Evolutionary conservation across 1,284 basidiomycete genomes (phyloP).

Genomic region (Leccinum subfulvum): DNA sequence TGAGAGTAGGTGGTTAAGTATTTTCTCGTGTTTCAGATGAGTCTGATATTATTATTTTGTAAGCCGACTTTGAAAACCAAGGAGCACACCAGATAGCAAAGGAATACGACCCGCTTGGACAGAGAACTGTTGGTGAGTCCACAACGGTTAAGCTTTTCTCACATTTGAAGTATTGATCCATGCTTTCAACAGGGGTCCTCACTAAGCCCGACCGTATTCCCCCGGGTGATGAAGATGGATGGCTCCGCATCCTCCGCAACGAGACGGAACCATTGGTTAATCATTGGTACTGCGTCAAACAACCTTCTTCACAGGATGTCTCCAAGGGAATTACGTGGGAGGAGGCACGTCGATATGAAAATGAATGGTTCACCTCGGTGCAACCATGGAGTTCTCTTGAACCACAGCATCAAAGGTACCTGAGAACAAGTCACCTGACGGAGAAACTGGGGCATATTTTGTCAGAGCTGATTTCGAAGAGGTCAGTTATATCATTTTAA

Average conservation of each 20-base stretch:
- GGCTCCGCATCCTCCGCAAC: conserved; percentile 60
- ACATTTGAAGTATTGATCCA: background rate
- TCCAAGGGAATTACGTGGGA: conserved; percentile 55
- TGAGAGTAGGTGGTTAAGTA: conserved; percentile 51
- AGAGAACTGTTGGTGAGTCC: conserved; percentile 64
- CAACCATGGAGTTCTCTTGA: conserved; percentile 59
- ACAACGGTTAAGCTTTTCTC: background rate
- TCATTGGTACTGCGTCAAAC: conserved; percentile 76
- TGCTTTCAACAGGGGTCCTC: conserved; percentile 57
- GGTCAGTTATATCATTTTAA: conserved; percentile 39
- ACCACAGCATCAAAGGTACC: conserved; percentile 44
- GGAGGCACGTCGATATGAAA: conserved; percentile 59
- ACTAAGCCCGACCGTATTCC: conserved; percentile 79
- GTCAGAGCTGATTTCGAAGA: conserved; percentile 55
- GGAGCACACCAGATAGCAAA: conserved; percentile 60
- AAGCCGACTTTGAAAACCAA: conserved; percentile 79
- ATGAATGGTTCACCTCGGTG: conserved; percentile 61
- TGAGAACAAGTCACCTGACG: conserved; percentile 56
- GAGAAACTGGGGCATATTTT: conserved; percentile 53
- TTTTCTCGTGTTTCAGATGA: background rate
- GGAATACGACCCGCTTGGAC: conserved; percentile 54
- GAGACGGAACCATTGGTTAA: conserved; percentile 55
- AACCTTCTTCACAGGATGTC: conserved; percentile 59
- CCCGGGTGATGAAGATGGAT: conserved; percentile 54
- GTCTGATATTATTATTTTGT: background rate